phyloP scores from a whole-genome alignment of 202 grass and related monocot genomes.

The Brachypodium distachyon region DNA sequence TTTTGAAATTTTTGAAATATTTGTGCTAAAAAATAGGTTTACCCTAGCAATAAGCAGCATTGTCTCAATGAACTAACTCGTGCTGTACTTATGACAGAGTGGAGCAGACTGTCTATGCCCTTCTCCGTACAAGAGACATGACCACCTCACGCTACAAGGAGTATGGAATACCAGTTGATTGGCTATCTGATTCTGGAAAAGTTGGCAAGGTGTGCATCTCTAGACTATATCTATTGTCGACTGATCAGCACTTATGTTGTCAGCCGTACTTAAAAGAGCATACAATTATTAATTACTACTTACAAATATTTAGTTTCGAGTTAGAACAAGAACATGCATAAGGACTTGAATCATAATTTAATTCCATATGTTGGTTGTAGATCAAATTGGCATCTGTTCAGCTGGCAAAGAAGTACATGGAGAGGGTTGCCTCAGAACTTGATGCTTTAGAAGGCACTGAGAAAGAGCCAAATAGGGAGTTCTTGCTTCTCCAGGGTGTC shows the following conservation, averaged over 20 bases:
- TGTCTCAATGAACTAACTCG: background rate
- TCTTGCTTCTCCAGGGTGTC: conserved; percentile 90
- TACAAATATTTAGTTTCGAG: background rate
- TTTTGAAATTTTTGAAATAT: background rate
- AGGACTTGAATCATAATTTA: conserved; percentile 4
- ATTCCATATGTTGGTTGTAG: conserved; percentile 29
- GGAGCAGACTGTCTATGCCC: conserved; percentile 90
- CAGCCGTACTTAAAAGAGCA: background rate
- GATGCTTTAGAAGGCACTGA: conserved; percentile 60
- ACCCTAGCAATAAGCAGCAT: background rate
- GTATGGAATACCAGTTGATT: conserved; percentile 84
- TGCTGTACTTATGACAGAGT: conserved; percentile 36
- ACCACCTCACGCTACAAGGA: conserved; percentile 71
- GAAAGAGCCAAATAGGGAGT: conserved; percentile 88
- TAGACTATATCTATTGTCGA: background rate
- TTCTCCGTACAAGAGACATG: conserved; percentile 88
- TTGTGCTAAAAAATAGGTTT: background rate
- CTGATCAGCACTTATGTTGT: background rate
- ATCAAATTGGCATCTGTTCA: conserved; percentile 94
- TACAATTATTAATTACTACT: background rate
- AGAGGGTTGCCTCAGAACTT: conserved; percentile 75
- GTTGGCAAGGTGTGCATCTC: conserved; percentile 74
- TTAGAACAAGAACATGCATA: background rate
- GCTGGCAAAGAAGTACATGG: conserved; percentile 93
- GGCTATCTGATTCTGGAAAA: conserved; percentile 79